These are phyloP conservation scores for Waitea zeae DNA, from an alignment of 1,284 basidiomycete genomes.

Conservation along the genomic window DNA sequence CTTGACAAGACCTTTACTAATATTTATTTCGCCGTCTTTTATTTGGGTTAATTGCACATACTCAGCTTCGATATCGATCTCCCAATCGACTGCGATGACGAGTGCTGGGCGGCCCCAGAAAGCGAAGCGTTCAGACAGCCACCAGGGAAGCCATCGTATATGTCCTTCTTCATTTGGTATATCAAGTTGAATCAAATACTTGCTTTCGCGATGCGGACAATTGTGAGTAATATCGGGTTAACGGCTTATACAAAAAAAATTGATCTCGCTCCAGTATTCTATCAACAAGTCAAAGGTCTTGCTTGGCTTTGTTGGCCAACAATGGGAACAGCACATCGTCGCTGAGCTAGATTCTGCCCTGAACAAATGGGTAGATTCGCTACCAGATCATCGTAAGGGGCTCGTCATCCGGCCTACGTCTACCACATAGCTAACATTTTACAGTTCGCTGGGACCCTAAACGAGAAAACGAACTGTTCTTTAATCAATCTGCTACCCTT, in stretches of 20 bases:
- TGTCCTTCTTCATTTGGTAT: slow-evolving; percentile 32
- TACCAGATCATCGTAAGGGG: slow-evolving; percentile 29
- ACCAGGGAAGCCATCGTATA: slow-evolving; percentile 20
- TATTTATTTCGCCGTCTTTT: neutral
- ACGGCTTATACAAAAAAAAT: neutral
- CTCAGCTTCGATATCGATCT: slow-evolving; percentile 54
- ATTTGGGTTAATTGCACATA: slow-evolving; percentile 1
- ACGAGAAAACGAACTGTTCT: slow-evolving; percentile 33
- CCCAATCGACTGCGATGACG: slow-evolving; percentile 45
- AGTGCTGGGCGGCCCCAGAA: slow-evolving; percentile 34
- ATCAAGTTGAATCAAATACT: slow-evolving; percentile 41
- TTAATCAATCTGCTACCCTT: slow-evolving; percentile 53
- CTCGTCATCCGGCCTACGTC: neutral
- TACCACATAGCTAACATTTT: neutral
- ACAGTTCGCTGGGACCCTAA: slow-evolving; percentile 63
- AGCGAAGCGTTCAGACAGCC: slow-evolving; percentile 28
- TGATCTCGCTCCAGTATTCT: slow-evolving; percentile 23
- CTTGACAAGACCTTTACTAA: too few relatives aligned
- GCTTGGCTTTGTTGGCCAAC: slow-evolving; percentile 26
- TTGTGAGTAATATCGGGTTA: slow-evolving; percentile 17
- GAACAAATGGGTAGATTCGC: slow-evolving; percentile 43
- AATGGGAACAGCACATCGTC: slow-evolving; percentile 35
- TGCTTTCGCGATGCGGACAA: slow-evolving; percentile 34
- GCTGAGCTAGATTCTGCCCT: slow-evolving; percentile 41
- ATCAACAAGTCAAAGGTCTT: slow-evolving; percentile 34